Conservation (phyloP, 2,329 filamentous ascomycete species). For the Aspergillus niger region DNA sequence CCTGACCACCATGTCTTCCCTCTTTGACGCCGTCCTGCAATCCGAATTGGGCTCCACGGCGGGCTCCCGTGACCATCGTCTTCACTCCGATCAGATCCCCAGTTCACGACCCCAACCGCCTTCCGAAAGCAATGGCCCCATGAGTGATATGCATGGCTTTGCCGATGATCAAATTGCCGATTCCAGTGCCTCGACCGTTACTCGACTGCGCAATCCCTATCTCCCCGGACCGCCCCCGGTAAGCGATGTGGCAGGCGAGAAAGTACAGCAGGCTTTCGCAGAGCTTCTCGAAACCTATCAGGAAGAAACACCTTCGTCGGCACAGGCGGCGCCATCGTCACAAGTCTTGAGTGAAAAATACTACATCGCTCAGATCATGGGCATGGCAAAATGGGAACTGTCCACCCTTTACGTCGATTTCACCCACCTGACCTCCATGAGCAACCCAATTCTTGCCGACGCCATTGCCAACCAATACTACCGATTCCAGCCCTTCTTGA, state of each 20-base stretch:
- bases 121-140: constrained; percentile 53
- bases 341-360: constrained; percentile 63
- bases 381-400: constrained; percentile 61
- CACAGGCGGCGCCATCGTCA: constrained; percentile 54
- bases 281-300: constrained; percentile 63
- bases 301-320: constrained; percentile 60
- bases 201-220: constrained; percentile 52
- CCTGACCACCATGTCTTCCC: constrained; percentile 40
- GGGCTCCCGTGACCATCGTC: constrained; percentile 25
- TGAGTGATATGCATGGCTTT: constrained; percentile 61
- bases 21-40: constrained; percentile 46
- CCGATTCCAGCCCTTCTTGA: constrained; percentile 89
- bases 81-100: constrained; percentile 45
- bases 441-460: constrained; percentile 78
- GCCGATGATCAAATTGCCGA: constrained; percentile 65
- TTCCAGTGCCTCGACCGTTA: constrained; percentile 51
- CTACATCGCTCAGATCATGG: constrained; percentile 67
- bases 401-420: constrained; percentile 69
- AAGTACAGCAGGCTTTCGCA: constrained; percentile 64
- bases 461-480: constrained; percentile 92
- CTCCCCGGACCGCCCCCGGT: constrained; percentile 59
- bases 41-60: constrained; percentile 43
- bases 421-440: constrained; percentile 75
- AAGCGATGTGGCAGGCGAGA: constrained; percentile 63
- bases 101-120: constrained; percentile 59